Evolutionary conservation across 2,329 filamentous ascomycete species (phyloP).

Genomic region (Claviceps sp.): DNA sequence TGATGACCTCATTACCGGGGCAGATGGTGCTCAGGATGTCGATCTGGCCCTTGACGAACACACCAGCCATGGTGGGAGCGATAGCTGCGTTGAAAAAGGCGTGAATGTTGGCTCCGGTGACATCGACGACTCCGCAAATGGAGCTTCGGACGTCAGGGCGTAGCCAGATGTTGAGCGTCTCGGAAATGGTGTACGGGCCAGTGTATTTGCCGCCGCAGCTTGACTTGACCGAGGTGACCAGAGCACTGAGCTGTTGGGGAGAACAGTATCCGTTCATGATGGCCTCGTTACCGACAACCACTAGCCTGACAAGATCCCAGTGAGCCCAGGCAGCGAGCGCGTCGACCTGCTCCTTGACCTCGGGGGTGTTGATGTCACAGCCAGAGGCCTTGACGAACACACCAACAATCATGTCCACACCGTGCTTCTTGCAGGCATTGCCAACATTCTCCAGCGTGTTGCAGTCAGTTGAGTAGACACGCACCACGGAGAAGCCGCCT

Average conservation of each 20-base stretch:
- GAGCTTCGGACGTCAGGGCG: slow-evolving; percentile 38
- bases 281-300: slow-evolving; percentile 86
- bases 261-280: slow-evolving; percentile 61
- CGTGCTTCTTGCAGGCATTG: slow-evolving; percentile 48
- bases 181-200: slow-evolving; percentile 69
- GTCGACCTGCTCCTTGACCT: slow-evolving; percentile 58
- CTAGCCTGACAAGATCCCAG: slow-evolving; percentile 64
- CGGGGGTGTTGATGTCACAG: slow-evolving; percentile 42
- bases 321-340: slow-evolving; percentile 59
- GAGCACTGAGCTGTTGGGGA: slow-evolving; percentile 49
- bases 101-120: slow-evolving; percentile 79
- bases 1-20: slow-evolving; percentile 57
- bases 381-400: slow-evolving; percentile 64
- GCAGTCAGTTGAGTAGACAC: slow-evolving; percentile 90
- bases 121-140: slow-evolving; percentile 63
- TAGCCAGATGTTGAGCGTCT: slow-evolving; percentile 70
- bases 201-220: slow-evolving; percentile 57
- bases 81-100: slow-evolving; percentile 78
- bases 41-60: slow-evolving; percentile 64
- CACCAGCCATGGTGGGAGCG: slow-evolving; percentile 51
- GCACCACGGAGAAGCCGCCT: slow-evolving; percentile 57
- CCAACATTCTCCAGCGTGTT: slow-evolving; percentile 65
- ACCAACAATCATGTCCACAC: slow-evolving; percentile 72
- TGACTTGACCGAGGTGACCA: slow-evolving; percentile 55
- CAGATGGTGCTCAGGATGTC: slow-evolving; percentile 57